Percentiles rank a stretch among this genome's conserved stretches.
Evolutionary conservation across 2,329 filamentous ascomycete species (phyloP).

Genomic region (Pseudogymnoascus sp.): DNA sequence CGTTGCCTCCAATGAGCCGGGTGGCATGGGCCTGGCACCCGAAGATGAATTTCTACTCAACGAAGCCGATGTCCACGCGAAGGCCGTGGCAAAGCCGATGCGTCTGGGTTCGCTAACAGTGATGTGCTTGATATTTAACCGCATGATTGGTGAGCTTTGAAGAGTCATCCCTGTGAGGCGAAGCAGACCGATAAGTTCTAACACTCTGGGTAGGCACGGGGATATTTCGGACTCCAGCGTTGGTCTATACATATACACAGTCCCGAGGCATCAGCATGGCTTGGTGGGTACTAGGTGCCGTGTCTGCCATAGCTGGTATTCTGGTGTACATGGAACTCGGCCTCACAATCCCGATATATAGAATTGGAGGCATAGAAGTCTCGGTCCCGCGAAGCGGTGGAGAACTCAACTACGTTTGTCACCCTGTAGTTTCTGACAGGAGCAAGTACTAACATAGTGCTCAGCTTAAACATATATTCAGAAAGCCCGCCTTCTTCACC

Average conservation of each 20-base stretch:
- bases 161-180: background rate
- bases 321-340: conserved; percentile 36
- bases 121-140: conserved; percentile 15
- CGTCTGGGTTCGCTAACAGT: conserved; percentile 14
- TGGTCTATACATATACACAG: conserved; percentile 10
- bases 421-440: background rate
- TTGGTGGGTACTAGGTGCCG: conserved; percentile 13
- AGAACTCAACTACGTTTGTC: conserved; percentile 38
- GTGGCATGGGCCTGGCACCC: conserved; percentile 4
- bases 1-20: background rate
- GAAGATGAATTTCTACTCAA: conserved; percentile 7
- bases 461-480: conserved; percentile 34
- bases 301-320: conserved; percentile 12
- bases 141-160: conserved; percentile 7
- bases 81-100: conserved; percentile 13
- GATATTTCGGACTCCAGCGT: conserved; percentile 12
- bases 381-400: conserved; percentile 37
- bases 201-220: conserved; percentile 10
- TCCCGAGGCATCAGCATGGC: conserved; percentile 13
- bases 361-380: conserved; percentile 31
- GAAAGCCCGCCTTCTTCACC: conserved; percentile 28
- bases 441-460: background rate
- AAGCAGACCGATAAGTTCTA: background rate
- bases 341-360: conserved; percentile 36
- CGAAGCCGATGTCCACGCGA: conserved; percentile 12